phyloP scores from a whole-genome alignment of 352 stramenopile species.

The Phytophthora pistaciae region DNA sequence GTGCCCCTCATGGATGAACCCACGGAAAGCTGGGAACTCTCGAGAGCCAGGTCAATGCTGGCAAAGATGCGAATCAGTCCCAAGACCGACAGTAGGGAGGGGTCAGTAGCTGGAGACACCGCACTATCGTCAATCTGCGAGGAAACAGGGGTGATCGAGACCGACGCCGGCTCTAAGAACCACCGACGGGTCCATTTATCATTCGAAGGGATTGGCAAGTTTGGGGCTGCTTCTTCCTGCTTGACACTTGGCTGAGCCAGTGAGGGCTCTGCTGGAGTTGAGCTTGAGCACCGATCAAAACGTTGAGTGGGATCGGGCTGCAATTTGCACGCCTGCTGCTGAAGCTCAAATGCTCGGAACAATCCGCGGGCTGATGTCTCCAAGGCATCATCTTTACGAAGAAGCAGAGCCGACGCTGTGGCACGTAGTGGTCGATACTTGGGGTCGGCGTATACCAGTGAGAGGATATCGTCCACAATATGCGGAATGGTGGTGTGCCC shows the following conservation, averaged over 20 bases:
- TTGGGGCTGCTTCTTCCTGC: neutral
- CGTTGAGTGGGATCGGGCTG: neutral
- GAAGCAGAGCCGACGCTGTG: neutral
- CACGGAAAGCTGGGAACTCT: neutral
- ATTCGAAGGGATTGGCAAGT: neutral
- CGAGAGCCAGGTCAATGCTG: neutral
- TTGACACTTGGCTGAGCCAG: neutral
- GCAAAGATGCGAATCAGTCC: neutral
- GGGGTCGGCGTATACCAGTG: constrained; percentile 17
- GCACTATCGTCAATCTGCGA: neutral
- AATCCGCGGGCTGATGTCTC: neutral
- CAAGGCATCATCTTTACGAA: neutral
- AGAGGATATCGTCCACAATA: constrained; percentile 16
- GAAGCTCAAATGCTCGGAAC: constrained; percentile 3
- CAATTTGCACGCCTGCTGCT: neutral
- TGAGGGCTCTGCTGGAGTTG: neutral
- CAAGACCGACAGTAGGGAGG: neutral
- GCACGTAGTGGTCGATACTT: constrained; percentile 7
- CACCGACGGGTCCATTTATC: neutral
- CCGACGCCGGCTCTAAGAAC: neutral
- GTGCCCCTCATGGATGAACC: neutral
- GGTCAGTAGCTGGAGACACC: neutral
- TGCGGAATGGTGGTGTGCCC: neutral
- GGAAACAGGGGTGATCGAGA: neutral
- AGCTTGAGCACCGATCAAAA: neutral